These are phyloP conservation scores for Monoraphidium neglectum DNA, from an alignment of 139 green algal species.

Conservation along the genomic window DNA sequence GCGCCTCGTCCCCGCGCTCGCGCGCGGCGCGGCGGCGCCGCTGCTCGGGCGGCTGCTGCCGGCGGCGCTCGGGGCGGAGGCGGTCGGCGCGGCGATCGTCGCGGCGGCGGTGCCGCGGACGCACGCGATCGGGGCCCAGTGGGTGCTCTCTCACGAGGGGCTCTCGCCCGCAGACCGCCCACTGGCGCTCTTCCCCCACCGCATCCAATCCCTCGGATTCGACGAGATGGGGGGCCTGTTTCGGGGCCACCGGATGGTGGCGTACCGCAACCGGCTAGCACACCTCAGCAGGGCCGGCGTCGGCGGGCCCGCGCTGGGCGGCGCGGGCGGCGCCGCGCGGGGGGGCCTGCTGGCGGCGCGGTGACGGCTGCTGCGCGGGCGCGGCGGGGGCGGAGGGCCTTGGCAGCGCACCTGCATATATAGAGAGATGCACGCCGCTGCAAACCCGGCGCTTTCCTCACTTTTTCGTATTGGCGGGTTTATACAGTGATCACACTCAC, in stretches of 20 bases:
- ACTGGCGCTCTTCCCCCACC: background rate
- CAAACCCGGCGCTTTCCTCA: too few species aligned
- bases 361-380: too few species aligned
- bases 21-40: background rate
- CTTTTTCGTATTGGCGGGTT: too few species aligned
- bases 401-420: too few species aligned
- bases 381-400: too few species aligned
- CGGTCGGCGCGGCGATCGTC: background rate
- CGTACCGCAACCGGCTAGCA: conserved; percentile 13
- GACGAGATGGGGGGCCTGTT: conserved; percentile 21
- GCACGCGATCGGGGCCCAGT: conserved; percentile 19
- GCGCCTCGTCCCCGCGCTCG: conserved; percentile 5
- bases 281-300: too few species aligned
- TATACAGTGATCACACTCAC: too few species aligned
- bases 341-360: too few species aligned
- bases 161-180: background rate
- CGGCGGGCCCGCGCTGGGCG: too few species aligned
- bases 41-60: background rate
- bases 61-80: background rate
- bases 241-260: conserved; percentile 33
- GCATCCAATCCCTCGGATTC: background rate
- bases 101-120: conserved; percentile 8
- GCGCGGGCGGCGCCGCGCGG: too few species aligned
- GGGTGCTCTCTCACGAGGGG: conserved; percentile 13
- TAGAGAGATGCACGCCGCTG: too few species aligned